Percentiles rank a stretch among this genome's conserved stretches.
phyloP scores from a whole-genome alignment of 164 flowering plant genomes.

The Chimonanthus praecox region DNA sequence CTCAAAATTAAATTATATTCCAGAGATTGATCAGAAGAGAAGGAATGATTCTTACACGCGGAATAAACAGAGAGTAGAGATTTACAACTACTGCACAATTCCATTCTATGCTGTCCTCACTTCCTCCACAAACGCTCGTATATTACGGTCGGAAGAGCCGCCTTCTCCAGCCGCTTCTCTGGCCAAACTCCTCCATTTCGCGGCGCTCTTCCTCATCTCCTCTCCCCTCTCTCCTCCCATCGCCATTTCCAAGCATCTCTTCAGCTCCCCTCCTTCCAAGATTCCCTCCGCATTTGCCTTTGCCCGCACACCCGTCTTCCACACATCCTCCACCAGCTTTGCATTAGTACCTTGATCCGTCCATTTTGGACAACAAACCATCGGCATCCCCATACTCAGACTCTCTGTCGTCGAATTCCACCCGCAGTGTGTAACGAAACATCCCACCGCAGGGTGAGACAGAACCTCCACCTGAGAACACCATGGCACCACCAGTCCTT shows the following conservation, averaged over 20 bases:
- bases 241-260: slow-evolving; percentile 41
- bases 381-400: slow-evolving; percentile 41
- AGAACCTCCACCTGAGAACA: slow-evolving; percentile 48
- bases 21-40: too few species aligned
- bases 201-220: slow-evolving; percentile 19
- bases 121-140: slow-evolving; percentile 26
- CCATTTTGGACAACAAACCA: slow-evolving; percentile 47
- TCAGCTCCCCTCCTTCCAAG: slow-evolving; percentile 39
- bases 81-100: too few species aligned
- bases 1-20: too few species aligned
- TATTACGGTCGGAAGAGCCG: slow-evolving; percentile 10
- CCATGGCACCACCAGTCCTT: slow-evolving; percentile 41
- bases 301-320: slow-evolving; percentile 45
- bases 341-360: slow-evolving; percentile 54
- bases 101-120: slow-evolving; percentile 1
- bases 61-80: too few species aligned
- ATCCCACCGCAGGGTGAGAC: slow-evolving; percentile 40
- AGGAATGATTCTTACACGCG: too few species aligned
- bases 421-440: slow-evolving; percentile 63
- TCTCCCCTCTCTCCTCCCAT: slow-evolving; percentile 29
- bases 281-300: slow-evolving; percentile 21
- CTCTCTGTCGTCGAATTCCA: slow-evolving; percentile 67
- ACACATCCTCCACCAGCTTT: slow-evolving; percentile 45
- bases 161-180: slow-evolving; percentile 7
- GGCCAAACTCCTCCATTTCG: slow-evolving; percentile 8